phyloP scores from a whole-genome alignment of 2,329 filamentous ascomycete species.

The Cordyceps pruinosa region DNA sequence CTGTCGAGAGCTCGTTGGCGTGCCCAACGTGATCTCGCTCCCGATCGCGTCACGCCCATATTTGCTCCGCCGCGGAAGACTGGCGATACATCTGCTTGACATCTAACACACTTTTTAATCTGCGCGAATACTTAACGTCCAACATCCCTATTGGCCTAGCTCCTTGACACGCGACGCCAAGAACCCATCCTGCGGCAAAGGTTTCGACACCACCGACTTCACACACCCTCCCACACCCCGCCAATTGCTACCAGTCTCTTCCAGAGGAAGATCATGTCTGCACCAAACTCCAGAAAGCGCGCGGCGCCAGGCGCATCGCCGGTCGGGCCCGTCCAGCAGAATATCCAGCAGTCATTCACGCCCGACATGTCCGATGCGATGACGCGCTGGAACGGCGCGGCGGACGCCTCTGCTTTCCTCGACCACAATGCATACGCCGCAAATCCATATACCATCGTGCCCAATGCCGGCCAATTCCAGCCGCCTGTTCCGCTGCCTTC shows the following conservation, averaged over 20 bases:
- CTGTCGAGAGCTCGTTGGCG: background rate
- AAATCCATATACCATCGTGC: conserved; percentile 34
- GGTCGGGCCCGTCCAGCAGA: conserved; percentile 46
- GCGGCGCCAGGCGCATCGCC: conserved; percentile 65
- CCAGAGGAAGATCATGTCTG: conserved; percentile 34
- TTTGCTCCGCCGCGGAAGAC: background rate
- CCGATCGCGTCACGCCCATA: background rate
- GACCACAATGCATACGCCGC: conserved; percentile 27
- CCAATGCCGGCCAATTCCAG: conserved; percentile 28
- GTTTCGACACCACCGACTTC: background rate
- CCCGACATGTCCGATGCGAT: conserved; percentile 42
- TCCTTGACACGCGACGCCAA: background rate
- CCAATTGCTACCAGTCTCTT: background rate
- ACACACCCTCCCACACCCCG: conserved; percentile 1
- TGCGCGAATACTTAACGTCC: background rate
- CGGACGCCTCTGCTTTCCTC: conserved; percentile 31
- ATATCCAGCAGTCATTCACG: conserved; percentile 42
- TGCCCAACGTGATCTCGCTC: background rate
- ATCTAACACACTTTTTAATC: background rate
- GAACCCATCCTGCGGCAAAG: background rate
- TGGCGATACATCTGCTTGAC: background rate
- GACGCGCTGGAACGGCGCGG: conserved; percentile 37
- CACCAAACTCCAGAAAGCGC: conserved; percentile 58
- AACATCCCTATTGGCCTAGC: background rate
- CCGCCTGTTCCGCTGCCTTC: conserved; percentile 31